Base-by-base conservation (phyloP, 1,139 yeast genomes). In the Suhomyces panamericanus region DNA sequence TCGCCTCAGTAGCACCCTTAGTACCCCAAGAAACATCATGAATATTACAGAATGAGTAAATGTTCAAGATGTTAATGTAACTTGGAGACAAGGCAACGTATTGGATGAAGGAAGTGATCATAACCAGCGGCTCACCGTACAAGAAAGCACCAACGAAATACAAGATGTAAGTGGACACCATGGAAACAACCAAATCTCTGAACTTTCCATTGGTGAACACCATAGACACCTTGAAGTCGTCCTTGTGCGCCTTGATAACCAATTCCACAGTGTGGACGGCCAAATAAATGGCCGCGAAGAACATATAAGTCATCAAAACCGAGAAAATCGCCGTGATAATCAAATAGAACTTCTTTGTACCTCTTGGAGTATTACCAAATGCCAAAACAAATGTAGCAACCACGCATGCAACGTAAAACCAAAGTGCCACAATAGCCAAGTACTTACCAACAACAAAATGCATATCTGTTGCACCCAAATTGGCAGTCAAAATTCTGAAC, bases 11-110 rank as follows among this genome's bases (percentile, higher is more conserved):
- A 44, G 77, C 87, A 24, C 89, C 91, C 63, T 87, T 85, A 22
- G 93, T 87, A 59, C 95, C 95, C 95, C 95, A 87, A 0, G 93
- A 83, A 41, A 87, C 84, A 66, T 87, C 95, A 63, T 87, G 91
- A 54, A 86, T 85, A 61, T 87, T 87, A 71, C 95, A 86, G 64
- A 87, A 87, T 6, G 95, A 88, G 62, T 87, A 87, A 48, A 87
- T 89, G 59, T 86, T 87, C 57, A 87, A 73, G 42, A 87, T 86
- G 59, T 87, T 87, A 62, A 85, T 80, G 64, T 87, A 87, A 1
- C 87, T 77, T 1, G 95, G 95, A 37, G 88, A 81, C 47, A 87
- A 66, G 48, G 87, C 67, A 44, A 87, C 67, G 59, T 87, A 87
- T 63, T 87, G 95, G 16, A 75, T 55, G 60, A 86, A 83, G 42